Percentiles rank a stretch among this genome's conserved stretches.
Conservation (phyloP, 2,329 filamentous ascomycete species). For the Tolypocladium guangdongense region DNA sequence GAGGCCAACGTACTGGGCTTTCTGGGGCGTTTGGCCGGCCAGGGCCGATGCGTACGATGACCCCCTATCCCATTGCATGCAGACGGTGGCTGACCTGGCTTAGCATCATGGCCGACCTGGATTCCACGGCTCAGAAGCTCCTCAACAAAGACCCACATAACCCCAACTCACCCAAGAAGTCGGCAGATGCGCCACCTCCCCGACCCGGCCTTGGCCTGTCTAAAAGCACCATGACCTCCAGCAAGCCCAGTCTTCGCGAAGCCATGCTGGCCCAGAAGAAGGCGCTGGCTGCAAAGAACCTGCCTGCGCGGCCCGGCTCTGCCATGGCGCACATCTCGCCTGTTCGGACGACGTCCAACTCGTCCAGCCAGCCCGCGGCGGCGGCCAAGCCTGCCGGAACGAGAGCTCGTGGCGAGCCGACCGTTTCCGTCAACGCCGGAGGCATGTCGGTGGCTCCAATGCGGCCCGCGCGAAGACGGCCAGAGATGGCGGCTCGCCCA, state of each 20-base stretch:
- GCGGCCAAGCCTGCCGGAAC: constrained; percentile 22
- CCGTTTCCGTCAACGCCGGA: constrained; percentile 35
- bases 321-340: constrained; percentile 53
- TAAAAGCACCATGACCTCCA: constrained; percentile 46
- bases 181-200: constrained; percentile 32
- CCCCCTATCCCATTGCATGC: not conserved
- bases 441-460: constrained; percentile 55
- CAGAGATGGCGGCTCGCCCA: constrained; percentile 46
- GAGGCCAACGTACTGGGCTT: constrained; percentile 79
- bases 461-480: constrained; percentile 46
- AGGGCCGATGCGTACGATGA: constrained; percentile 58
- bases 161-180: constrained; percentile 54
- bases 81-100: constrained; percentile 10
- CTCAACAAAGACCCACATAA: constrained; percentile 79
- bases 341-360: constrained; percentile 27
- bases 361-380: constrained; percentile 18
- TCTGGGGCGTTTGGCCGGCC: constrained; percentile 65
- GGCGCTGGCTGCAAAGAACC: constrained; percentile 37
- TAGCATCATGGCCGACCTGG: constrained; percentile 69
- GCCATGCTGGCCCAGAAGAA: constrained; percentile 76
- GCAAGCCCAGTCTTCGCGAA: constrained; percentile 64
- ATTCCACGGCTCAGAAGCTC: constrained; percentile 65
- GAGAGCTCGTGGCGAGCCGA: constrained; percentile 31
- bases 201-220: constrained; percentile 51
- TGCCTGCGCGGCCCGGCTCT: constrained; percentile 48